phyloP scores from a whole-genome alignment of 148 eudicot genomes.

The Agrostemma githago region DNA sequence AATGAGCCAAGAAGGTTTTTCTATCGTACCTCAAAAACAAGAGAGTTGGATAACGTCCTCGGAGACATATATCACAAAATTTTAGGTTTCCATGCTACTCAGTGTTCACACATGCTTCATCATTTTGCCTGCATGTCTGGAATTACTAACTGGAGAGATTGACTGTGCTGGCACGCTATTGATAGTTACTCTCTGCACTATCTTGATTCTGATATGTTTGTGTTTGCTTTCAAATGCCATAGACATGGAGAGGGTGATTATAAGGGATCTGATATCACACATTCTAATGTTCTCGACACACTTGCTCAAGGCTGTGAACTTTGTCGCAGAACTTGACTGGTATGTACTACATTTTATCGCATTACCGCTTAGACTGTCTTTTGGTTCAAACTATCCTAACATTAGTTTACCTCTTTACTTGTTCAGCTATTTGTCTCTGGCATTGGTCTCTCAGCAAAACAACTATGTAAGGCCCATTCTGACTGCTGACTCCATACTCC shows the following conservation, averaged over 20 bases:
- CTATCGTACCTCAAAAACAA: conserved; percentile 86
- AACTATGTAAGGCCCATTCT: conserved; percentile 81
- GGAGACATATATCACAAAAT: conserved; percentile 98
- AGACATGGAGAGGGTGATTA: conserved; percentile 99
- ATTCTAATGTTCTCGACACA: conserved; percentile 63
- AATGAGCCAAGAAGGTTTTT: conserved; percentile 60
- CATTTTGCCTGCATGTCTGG: conserved; percentile 19
- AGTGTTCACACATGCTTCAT: conserved; percentile 10
- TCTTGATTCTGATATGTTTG: not conserved
- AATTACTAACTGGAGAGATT: not conserved
- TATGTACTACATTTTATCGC: conserved; percentile 17
- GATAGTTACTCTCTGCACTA: not conserved
- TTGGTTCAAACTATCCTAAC: conserved; percentile 17
- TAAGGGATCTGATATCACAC: conserved; percentile 81
- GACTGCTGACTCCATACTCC: conserved; percentile 63
- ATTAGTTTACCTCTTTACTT: conserved; percentile 13
- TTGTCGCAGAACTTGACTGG: conserved; percentile 99
- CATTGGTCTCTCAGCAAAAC: conserved; percentile 91
- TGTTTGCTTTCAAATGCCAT: conserved; percentile 16
- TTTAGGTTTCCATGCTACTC: conserved; percentile 52
- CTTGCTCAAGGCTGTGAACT: conserved; percentile 70
- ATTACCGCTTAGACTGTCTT: conserved; percentile 10
- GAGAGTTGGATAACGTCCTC: conserved; percentile 81
- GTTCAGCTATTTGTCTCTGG: conserved; percentile 68
- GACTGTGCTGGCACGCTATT: not conserved